Evolutionary conservation across 1,284 basidiomycete genomes (phyloP), one percentile per base, ranked within the genome.

Genomic region (Leccinum subspadiceum): DNA sequence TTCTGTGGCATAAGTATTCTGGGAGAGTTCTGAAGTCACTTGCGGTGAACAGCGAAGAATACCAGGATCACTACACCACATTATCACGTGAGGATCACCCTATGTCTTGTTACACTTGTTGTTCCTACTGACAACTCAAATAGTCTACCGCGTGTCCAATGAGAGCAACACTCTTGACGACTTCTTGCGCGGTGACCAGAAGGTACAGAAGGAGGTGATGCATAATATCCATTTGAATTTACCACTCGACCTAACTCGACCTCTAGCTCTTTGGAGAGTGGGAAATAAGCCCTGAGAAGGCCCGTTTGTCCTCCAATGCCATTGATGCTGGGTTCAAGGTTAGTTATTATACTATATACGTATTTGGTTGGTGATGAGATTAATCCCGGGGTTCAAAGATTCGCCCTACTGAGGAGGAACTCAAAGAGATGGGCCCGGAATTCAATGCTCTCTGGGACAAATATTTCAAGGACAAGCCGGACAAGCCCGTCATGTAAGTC

Each of bases 241-340:
- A 22, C 17, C 35, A 49, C 33, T 22, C 22, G 29, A 20, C 31
- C 44, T 65, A n/a, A 63, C 17, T 33, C 8, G n/a, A 17, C 29
- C 17, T 17, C 20, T 62, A 83, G 81, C 66, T 87, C 37, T 89
- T 87, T 75, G 68, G 77, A 9, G 85, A 88, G 72, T 88, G 86
- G 86, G 86, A 88, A 72, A 74, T 77, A 37, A 85, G 83, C 64
- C 86, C 86, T 12, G 84, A 88, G 75, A 87, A 84, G 74, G 87
- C 85, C 1, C 78, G 85, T 37, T 75, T 88, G 54, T 82, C 87
- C 1, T 87, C 86, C 20, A 90, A 89, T 66, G 79, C 78, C 39
- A 89, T 89, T 66, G 87, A 89, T 71, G 87, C 87, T 58, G 87
- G 87, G 12, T 88, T 86, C 79, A 89, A 89, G 82, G 83, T 79